These are phyloP conservation scores for Ceratobasidium sp. DNA, from an alignment of 1,284 basidiomycete species.

Conservation along the genomic window DNA sequence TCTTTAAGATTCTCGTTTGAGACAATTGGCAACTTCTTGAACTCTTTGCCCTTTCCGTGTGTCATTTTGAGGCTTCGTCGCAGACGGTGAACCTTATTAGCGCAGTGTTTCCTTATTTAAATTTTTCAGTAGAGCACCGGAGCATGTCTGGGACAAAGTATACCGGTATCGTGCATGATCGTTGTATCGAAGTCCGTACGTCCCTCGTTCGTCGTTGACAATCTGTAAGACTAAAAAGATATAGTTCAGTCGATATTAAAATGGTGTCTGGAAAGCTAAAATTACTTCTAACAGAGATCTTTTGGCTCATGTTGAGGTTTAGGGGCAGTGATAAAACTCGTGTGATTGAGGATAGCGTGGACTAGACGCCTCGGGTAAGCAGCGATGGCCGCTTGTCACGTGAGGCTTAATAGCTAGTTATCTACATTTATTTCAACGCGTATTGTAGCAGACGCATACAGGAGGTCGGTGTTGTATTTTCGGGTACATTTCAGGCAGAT, in stretches of 20 bases:
- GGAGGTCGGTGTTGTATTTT: too few relatives aligned
- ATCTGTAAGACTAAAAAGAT: conserved; percentile 74
- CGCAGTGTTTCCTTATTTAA: conserved; percentile 80
- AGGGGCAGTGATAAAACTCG: too few relatives aligned
- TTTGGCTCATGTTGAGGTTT: background rate
- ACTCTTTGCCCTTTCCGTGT: conserved; percentile 89
- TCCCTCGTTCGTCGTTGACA: conserved; percentile 88
- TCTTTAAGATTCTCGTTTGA: conserved; percentile 74
- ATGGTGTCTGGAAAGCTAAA: too few relatives aligned
- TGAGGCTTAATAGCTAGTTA: too few relatives aligned
- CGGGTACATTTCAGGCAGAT: too few relatives aligned
- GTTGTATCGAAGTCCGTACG: conserved; percentile 90
- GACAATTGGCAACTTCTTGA: conserved; percentile 80
- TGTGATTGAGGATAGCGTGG: background rate
- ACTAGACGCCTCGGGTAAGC: background rate
- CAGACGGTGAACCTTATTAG: conserved; percentile 88
- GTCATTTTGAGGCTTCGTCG: conserved; percentile 85
- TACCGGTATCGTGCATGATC: conserved; percentile 87
- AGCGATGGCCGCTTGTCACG: background rate
- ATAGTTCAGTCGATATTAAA: too few relatives aligned
- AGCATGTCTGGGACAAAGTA: conserved; percentile 42
- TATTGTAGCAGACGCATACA: too few relatives aligned
- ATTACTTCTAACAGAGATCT: background rate
- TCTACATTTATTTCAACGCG: too few relatives aligned
- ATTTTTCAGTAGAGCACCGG: background rate